These are phyloP conservation scores for Aspergillus sp. DNA, from an alignment of 2,329 filamentous ascomycete genomes.

Conservation along the genomic window DNA sequence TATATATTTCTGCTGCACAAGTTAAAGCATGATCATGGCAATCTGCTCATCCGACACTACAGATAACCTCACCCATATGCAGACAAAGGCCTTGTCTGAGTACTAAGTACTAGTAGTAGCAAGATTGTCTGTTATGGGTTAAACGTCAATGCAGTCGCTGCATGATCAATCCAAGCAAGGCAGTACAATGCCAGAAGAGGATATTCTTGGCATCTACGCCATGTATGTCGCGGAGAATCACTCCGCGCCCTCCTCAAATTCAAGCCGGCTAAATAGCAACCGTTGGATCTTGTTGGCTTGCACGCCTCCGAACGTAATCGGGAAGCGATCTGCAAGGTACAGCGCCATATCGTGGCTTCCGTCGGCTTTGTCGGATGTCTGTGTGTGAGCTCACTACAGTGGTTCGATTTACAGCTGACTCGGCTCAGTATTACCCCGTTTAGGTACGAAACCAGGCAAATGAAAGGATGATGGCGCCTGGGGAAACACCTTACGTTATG, in stretches of 20 bases:
- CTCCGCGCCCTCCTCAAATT: neutral
- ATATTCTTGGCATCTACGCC: neutral
- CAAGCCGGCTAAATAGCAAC: slow-evolving; percentile 14
- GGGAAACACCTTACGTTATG: neutral
- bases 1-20: too few species aligned
- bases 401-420: neutral
- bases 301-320: slow-evolving; percentile 6
- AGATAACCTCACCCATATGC: neutral
- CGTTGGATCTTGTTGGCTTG: neutral
- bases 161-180: neutral
- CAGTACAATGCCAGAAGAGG: neutral
- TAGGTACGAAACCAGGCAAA: neutral
- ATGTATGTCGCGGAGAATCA: neutral
- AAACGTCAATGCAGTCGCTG: too few species aligned
- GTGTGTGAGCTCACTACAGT: neutral
- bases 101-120: too few species aligned
- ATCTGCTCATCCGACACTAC: too few species aligned
- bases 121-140: neutral
- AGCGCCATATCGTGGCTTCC: neutral
- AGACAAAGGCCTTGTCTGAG: neutral
- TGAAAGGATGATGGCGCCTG: slow-evolving; percentile 5
- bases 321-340: slow-evolving; percentile 21
- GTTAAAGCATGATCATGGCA: too few species aligned
- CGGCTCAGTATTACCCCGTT: neutral
- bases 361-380: neutral